Conservation (phyloP, 139 green algal genomes). For the Ettlia oleoabundans region DNA sequence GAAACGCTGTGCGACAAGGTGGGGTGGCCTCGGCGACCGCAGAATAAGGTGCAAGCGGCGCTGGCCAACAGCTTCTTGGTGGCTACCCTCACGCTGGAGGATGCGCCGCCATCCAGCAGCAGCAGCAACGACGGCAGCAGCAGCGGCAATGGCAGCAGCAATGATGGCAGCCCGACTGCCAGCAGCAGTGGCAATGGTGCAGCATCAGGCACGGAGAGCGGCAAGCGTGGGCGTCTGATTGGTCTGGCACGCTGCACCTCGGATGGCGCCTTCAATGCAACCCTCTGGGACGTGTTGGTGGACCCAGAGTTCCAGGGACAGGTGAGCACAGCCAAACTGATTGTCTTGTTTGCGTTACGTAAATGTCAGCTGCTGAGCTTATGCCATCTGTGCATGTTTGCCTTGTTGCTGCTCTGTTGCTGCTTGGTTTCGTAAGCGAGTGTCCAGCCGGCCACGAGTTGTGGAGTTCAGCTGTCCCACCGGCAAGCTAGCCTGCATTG, state of each 20-base stretch:
- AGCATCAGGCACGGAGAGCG: not conserved
- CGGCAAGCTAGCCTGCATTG: too few relatives aligned
- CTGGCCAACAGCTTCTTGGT: constrained; percentile 94
- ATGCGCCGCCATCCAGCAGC: constrained; percentile 6
- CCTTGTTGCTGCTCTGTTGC: too few relatives aligned
- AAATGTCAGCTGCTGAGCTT: not conserved
- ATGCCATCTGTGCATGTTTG: not conserved
- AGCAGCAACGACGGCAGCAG: not conserved
- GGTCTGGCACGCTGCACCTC: constrained; percentile 88
- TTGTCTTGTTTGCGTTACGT: too few relatives aligned
- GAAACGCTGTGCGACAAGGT: constrained; percentile 92
- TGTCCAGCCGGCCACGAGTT: too few relatives aligned
- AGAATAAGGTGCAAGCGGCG: constrained; percentile 85
- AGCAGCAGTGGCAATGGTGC: not conserved
- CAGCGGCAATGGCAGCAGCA: not conserved
- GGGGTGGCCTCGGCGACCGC: constrained; percentile 85
- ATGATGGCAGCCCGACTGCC: not conserved
- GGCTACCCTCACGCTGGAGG: constrained; percentile 69
- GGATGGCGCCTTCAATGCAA: constrained; percentile 98
- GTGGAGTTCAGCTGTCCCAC: too few relatives aligned
- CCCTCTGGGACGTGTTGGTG: constrained; percentile 97
- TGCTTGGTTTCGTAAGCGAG: too few relatives aligned
- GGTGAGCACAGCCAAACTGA: too few relatives aligned
- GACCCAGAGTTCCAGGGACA: constrained; percentile 91
- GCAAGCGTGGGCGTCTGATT: constrained; percentile 62